Base-by-base conservation (phyloP, 2,329 filamentous ascomycete species). In the Atkinsonella hypoxylon region DNA sequence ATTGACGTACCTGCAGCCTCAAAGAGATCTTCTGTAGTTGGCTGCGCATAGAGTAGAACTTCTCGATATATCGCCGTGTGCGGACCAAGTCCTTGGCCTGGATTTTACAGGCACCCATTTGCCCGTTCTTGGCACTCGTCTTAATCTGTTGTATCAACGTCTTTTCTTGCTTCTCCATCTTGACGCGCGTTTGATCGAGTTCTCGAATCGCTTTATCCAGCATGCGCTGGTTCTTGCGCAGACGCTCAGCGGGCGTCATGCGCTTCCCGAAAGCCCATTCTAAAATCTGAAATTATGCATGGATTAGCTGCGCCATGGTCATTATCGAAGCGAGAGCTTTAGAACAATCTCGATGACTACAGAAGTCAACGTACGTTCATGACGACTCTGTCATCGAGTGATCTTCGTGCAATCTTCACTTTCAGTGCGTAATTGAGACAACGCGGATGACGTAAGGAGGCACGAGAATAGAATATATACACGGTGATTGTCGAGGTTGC, bases 241-340 rank as follows among this genome's bases (percentile, higher is more conserved):
- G 76, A 67, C 87, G 85, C 77, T 93, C 87, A 22, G 89, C 89
- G 4, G 93, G 91, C 76, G 93, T 98, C 81, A 97, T 94, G 70
- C 93, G 93, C 80, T 96, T 97, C 59, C 93, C 93, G 65, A 98
- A 98, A 39, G 91, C 91, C 90, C 93, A 98, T 80, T 98, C 93
- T 55, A 98, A 80, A 65, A 97, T 88, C 88, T 96, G 61, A 43
- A 46, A 53, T 10, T 57, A 55, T 57, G 53, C 56, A 4, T 32
- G 43, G 18, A 41, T 53, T 42, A 53, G 52, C 52, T 39, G 48
- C 46, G 48, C 8, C 46, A 13, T 36, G 12, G 10, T 31, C 22
- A 9, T 22, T 30, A 13, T 41, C 32, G 34, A 26, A 9, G 32
- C 15, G 4, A 18, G 22, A 20, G 30, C 13, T 17, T 17, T 20